Percentiles rank a stretch among this genome's conserved stretches.
These are phyloP conservation scores for Fusarium concolor DNA, from an alignment of 2,329 filamentous ascomycete genomes.

Conservation along the genomic window DNA sequence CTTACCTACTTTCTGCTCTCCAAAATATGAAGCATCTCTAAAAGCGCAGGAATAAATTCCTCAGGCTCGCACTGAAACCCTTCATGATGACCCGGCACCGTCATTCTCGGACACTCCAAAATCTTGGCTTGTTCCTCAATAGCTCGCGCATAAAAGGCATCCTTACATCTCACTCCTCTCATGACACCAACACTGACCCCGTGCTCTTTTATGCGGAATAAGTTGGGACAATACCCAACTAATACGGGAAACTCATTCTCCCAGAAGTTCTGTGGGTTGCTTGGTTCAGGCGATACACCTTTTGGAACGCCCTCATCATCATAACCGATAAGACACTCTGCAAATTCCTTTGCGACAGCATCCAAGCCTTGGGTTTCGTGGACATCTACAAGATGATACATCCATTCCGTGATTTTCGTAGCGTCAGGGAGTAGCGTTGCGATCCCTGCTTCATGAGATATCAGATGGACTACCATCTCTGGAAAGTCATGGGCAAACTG, in stretches of 20 bases:
- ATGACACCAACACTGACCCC: conserved; percentile 3
- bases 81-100: conserved; percentile 6
- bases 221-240: conserved; percentile 1
- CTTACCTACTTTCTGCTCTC: not conserved
- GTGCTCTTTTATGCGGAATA: not conserved
- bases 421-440: not conserved
- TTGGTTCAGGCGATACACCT: not conserved
- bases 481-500: conserved; percentile 24
- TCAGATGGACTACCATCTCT: not conserved
- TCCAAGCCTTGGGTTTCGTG: not conserved
- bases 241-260: not conserved
- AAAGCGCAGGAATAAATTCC: not conserved
- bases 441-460: not conserved
- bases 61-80: conserved; percentile 7
- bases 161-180: not conserved
- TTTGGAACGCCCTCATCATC: not conserved
- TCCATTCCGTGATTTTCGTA: conserved; percentile 2
- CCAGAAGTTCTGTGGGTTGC: conserved; percentile 8
- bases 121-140: conserved; percentile 4
- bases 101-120: not conserved
- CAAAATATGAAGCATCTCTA: not conserved
- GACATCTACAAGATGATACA: not conserved
- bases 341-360: not conserved
- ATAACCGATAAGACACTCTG: not conserved
- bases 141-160: not conserved